phyloP scores from a whole-genome alignment of 1,284 basidiomycete genomes.

The Schizopora paradoxa region DNA sequence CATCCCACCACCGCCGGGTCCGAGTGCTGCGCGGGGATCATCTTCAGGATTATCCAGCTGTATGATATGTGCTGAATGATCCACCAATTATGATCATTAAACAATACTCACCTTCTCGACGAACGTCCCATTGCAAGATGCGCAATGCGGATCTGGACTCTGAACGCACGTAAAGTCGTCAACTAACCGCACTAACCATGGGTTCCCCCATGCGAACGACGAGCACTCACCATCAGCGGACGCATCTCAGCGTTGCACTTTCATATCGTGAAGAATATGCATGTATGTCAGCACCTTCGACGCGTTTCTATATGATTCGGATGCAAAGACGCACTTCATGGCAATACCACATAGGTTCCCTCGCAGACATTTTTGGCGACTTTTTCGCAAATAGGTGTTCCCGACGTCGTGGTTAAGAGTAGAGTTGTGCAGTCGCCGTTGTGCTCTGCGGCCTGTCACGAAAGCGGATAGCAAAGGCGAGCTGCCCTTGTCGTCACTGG shows the following conservation, averaged over 20 bases:
- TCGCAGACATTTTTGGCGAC: conserved; percentile 70
- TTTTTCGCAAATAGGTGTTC: too few relatives aligned
- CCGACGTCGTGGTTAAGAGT: conserved; percentile 1
- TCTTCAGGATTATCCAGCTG: conserved; percentile 69
- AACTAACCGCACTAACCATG: not conserved
- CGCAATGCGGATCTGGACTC: conserved; percentile 72
- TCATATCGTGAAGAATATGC: conserved; percentile 15
- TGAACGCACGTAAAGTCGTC: conserved; percentile 25
- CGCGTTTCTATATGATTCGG: too few relatives aligned
- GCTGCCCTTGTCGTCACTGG: too few relatives aligned
- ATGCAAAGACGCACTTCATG: conserved; percentile 51
- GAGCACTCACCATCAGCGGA: conserved; percentile 66
- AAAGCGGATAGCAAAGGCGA: too few relatives aligned
- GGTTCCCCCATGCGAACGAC: not conserved
- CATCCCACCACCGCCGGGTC: conserved; percentile 23
- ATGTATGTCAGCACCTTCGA: conserved; percentile 7
- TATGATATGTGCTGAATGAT: conserved; percentile 1
- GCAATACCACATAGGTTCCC: conserved; percentile 74
- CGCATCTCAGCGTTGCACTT: conserved; percentile 77
- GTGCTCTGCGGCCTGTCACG: too few relatives aligned
- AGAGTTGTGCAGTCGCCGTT: not conserved
- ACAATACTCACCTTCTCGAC: conserved; percentile 59
- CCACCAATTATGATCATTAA: not conserved
- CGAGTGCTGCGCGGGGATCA: conserved; percentile 63
- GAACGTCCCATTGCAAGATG: conserved; percentile 65